Evolutionary conservation across 768 basidiomycete genomes (phyloP), one percentile per base, ranked within the genome.

Genomic region (Lenzites betulinus): DNA sequence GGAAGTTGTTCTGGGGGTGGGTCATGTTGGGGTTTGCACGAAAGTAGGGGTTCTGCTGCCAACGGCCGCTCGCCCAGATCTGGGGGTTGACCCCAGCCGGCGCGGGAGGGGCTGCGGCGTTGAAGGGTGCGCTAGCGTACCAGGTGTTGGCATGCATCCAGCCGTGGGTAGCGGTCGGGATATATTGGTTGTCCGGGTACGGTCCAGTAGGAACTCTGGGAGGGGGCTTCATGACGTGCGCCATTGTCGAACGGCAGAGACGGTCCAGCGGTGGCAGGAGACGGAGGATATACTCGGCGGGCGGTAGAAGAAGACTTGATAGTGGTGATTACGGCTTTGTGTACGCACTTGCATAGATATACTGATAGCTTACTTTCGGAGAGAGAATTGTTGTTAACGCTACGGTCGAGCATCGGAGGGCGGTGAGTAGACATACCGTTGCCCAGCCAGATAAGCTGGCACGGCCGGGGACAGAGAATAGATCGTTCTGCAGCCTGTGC

Each of bases 101-200:
- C 16, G 79, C 75, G 16, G 87, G 87, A n/a, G 87, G 84, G 8
- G 83, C 80, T 4, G 74, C 75, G 38, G 76, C 42, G 53, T 59
- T 59, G 56, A 63, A 63, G 30, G 62, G 62, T 33, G 23, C 53
- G 42, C 39, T 33, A 9, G 56, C 53, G 52, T 48, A 63, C 51
- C 49, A 63, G 22, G 61, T 41, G n/a, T 53, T 59, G 15, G 62
- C 51, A n/a, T 63, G 61, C 18, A 63, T 51, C 61, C 61, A 63
- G 26, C 61, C 61, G 35, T 57, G 60, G 3, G 48, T 56, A 36
- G 20, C n/a, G 28, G 61, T 58, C 18, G 57, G 55, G 36, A 58
- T 58, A 25, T 42, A 58, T 1, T 47, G 39, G 41, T 52, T 49
- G 25, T 25, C 41, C 11, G 46, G 26, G 30, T 46, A 58, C 1